Evolutionary conservation across 2,329 filamentous ascomycete species (phyloP).

Genomic region (Aureobasidium leucospermi): DNA sequence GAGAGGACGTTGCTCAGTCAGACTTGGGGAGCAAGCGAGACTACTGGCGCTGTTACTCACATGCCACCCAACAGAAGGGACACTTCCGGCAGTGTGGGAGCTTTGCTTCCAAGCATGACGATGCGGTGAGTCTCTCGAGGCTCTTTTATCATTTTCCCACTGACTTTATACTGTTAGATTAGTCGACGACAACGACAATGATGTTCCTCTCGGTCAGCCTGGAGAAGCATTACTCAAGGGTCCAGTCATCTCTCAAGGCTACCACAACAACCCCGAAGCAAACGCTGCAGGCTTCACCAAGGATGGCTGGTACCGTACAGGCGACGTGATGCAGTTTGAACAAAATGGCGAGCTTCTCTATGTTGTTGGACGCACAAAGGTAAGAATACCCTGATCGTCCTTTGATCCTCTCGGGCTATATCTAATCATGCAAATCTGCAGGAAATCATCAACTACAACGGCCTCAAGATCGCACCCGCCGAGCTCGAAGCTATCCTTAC

Average conservation of each 20-base stretch:
- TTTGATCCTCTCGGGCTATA: conserved; percentile 46
- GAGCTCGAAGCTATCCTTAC: conserved; percentile 27
- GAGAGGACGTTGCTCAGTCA: conserved; percentile 34
- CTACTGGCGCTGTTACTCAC: conserved; percentile 40
- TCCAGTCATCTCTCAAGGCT: conserved; percentile 33
- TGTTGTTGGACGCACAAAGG: conserved; percentile 29
- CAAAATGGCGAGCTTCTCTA: conserved; percentile 16
- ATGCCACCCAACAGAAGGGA: conserved; percentile 1
- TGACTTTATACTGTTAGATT: conserved; percentile 21
- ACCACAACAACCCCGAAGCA: conserved; percentile 27
- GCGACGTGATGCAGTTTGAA: conserved; percentile 34
- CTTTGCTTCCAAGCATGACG: conserved; percentile 31
- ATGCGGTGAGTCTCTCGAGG: neutral
- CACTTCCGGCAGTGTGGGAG: conserved; percentile 31
- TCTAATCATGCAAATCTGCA: conserved; percentile 52
- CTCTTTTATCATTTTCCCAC: no score
- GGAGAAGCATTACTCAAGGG: conserved; percentile 38
- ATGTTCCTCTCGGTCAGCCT: conserved; percentile 32
- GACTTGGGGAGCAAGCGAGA: conserved; percentile 55
- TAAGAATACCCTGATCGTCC: conserved; percentile 35
- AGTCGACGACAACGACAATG: conserved; percentile 36
- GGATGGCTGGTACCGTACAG: conserved; percentile 22
- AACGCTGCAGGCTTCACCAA: conserved; percentile 18
- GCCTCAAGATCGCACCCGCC: conserved; percentile 27
- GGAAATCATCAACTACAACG: conserved; percentile 18